Conservation (phyloP, 768 basidiomycete species). For the Lyophyllum semitale region DNA sequence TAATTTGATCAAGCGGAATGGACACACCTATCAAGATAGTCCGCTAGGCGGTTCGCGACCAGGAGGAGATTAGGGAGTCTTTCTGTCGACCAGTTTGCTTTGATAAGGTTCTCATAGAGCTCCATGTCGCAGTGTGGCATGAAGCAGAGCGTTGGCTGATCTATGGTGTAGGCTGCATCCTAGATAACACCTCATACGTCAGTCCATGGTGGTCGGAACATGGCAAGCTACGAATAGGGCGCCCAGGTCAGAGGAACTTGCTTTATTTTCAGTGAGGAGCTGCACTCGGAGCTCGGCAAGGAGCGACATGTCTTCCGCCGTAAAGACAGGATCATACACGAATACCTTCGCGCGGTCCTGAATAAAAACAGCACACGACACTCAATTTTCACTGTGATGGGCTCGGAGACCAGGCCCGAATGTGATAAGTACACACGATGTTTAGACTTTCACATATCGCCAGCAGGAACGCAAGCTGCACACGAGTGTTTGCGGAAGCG, state of each 20-base stretch:
- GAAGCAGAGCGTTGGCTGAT: constrained; percentile 61
- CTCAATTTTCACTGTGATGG: constrained; percentile 8
- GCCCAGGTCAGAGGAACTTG: constrained; percentile 32
- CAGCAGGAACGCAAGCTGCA: constrained; percentile 69
- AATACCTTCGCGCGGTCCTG: constrained; percentile 53
- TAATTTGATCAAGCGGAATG: neutral
- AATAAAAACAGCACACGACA: constrained; percentile 13
- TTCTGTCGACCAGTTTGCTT: constrained; percentile 57
- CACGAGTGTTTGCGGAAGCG: constrained; percentile 58
- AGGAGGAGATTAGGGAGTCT: constrained; percentile 52
- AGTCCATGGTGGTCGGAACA: constrained; percentile 9
- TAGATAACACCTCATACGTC: constrained; percentile 13
- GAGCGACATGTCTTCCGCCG: constrained; percentile 55
- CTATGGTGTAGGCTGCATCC: constrained; percentile 35
- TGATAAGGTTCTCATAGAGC: constrained; percentile 67
- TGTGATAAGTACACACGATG: constrained; percentile 52
- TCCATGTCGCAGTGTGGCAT: constrained; percentile 81
- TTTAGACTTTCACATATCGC: constrained; percentile 51
- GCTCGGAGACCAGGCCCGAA: constrained; percentile 4
- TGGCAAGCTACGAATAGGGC: neutral
- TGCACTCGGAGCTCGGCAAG: constrained; percentile 45
- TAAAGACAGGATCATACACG: constrained; percentile 76
- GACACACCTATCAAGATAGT: constrained; percentile 68
- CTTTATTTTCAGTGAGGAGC: constrained; percentile 47
- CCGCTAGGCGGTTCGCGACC: constrained; percentile 64